Percentiles rank a stretch among this genome's conserved stretches.
Conservation (phyloP, 768 basidiomycete species). For the Lentinula lateritia region DNA sequence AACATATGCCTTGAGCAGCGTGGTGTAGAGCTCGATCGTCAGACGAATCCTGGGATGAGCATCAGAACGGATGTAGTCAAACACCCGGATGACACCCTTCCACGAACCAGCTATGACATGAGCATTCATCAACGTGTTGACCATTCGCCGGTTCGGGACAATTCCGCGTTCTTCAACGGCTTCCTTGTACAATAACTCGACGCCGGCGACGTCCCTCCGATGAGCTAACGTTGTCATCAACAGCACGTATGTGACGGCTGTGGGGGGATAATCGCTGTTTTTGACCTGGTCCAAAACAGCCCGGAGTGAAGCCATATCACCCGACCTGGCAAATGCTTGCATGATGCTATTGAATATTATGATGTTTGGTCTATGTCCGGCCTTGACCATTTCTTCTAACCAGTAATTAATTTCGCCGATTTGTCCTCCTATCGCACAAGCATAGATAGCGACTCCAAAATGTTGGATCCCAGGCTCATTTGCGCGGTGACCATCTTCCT, state of each 20-base stretch:
- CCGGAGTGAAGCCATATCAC: slow-evolving; percentile 48
- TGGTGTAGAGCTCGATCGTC: slow-evolving; percentile 65
- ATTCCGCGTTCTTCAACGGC: slow-evolving; percentile 55
- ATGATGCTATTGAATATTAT: slow-evolving; percentile 59
- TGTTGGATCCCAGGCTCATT: slow-evolving; percentile 41
- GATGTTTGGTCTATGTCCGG: slow-evolving; percentile 47
- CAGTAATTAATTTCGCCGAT: slow-evolving; percentile 45
- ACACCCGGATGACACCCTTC: slow-evolving; percentile 66
- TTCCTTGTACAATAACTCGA: slow-evolving; percentile 60
- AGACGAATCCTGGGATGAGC: slow-evolving; percentile 31
- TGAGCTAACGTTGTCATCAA: slow-evolving; percentile 63
- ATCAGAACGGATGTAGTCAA: slow-evolving; percentile 48
- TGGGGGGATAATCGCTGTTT: slow-evolving; percentile 37
- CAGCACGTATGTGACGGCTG: slow-evolving; percentile 54
- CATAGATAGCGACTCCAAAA: slow-evolving; percentile 53
- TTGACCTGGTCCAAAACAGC: slow-evolving; percentile 60
- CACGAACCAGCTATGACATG: slow-evolving; percentile 80
- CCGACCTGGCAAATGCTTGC: slow-evolving; percentile 45
- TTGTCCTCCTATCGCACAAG: slow-evolving; percentile 43
- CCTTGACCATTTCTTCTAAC: slow-evolving; percentile 45
- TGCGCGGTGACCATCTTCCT: slow-evolving; percentile 19
- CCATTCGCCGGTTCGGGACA: slow-evolving; percentile 58
- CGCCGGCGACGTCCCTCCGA: slow-evolving; percentile 55
- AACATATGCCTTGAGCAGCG: slow-evolving; percentile 79
- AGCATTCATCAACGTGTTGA: slow-evolving; percentile 73